A percentile compares a stretch with the other conserved stretches of the same genome.
Evolutionary conservation across 345 rosid species (phyloP).

Genomic region (Sisymbrium altissimum): DNA sequence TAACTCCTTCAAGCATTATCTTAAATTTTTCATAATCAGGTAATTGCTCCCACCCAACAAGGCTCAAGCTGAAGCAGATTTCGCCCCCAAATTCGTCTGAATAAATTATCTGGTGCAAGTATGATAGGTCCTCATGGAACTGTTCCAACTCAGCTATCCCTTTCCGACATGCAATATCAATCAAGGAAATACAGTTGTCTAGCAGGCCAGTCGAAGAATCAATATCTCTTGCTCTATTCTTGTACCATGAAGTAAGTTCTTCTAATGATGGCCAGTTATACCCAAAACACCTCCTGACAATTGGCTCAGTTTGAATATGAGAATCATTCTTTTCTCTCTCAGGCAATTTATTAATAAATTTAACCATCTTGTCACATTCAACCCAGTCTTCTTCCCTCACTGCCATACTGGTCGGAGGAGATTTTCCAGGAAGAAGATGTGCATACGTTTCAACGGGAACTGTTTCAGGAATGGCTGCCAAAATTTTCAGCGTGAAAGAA

Average conservation of each 20-base stretch:
- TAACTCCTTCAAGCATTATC: conserved; percentile 66
- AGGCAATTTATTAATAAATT: conserved; percentile 54
- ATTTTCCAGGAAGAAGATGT: conserved; percentile 94
- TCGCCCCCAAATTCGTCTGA: conserved; percentile 50
- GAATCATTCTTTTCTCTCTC: conserved; percentile 41
- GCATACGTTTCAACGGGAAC: conserved; percentile 74
- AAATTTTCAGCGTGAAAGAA: conserved; percentile 58
- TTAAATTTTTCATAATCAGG: conserved; percentile 83
- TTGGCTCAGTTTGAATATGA: conserved; percentile 70
- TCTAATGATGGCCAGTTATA: conserved; percentile 69
- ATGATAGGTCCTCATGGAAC: conserved; percentile 68
- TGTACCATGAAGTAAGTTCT: conserved; percentile 77
- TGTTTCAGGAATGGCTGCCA: conserved; percentile 90
- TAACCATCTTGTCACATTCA: conserved; percentile 79
- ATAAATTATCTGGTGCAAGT: conserved; percentile 75
- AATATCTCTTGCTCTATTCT: conserved; percentile 79
- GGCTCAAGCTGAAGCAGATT: conserved; percentile 52
- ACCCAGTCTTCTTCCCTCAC: conserved; percentile 98
- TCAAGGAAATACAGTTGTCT: conserved; percentile 72
- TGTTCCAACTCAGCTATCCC: conserved; percentile 67
- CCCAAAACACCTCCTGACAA: conserved; percentile 55
- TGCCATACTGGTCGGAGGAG: conserved; percentile 57
- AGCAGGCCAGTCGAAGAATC: conserved; percentile 87
- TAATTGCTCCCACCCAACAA: conserved; percentile 73
- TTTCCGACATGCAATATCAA: conserved; percentile 73